Percentiles rank a stretch among this genome's conserved stretches.
Conservation (phyloP, 2,329 filamentous ascomycete genomes). For the Aspergillus intermedius region DNA sequence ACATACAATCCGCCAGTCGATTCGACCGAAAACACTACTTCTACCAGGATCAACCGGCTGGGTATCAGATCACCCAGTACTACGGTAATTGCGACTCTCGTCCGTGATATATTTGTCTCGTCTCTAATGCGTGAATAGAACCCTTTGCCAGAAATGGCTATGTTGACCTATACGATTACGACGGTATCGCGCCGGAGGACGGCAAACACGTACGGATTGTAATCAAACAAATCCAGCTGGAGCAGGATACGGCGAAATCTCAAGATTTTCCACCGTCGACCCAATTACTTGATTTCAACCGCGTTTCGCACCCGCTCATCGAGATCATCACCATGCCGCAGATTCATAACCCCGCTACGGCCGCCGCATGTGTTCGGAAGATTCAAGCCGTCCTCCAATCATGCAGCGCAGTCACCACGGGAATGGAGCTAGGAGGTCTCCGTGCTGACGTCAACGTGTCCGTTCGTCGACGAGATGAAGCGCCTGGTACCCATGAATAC, state of each 20-base stretch:
- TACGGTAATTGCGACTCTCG: constrained; percentile 48
- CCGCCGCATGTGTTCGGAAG: constrained; percentile 82
- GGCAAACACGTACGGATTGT: constrained; percentile 65
- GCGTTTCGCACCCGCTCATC: constrained; percentile 81
- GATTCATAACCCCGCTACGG: constrained; percentile 79
- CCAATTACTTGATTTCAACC: constrained; percentile 86
- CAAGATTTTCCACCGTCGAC: constrained; percentile 65
- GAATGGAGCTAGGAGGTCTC: constrained; percentile 88
- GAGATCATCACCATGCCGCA: constrained; percentile 92
- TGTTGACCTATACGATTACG: constrained; percentile 64
- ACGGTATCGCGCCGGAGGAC: constrained; percentile 72
- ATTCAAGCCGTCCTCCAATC: constrained; percentile 72
- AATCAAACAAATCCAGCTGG: constrained; percentile 92
- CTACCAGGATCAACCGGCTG: constrained; percentile 93
- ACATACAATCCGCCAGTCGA: constrained; percentile 66
- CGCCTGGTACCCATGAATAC: constrained; percentile 43
- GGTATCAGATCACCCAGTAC: constrained; percentile 97
- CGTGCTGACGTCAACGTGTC: constrained; percentile 95
- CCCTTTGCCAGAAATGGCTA: constrained; percentile 63
- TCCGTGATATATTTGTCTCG: too few species aligned
- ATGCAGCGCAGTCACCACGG: constrained; percentile 77
- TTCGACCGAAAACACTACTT: constrained; percentile 99
- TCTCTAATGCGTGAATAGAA: constrained; percentile 28
- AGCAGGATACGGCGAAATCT: constrained; percentile 97
- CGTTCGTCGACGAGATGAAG: constrained; percentile 56